A percentile compares a stretch with the other conserved stretches of the same genome.
phyloP scores from a whole-genome alignment of 768 basidiomycete species.

The Boletus barrowsii region DNA sequence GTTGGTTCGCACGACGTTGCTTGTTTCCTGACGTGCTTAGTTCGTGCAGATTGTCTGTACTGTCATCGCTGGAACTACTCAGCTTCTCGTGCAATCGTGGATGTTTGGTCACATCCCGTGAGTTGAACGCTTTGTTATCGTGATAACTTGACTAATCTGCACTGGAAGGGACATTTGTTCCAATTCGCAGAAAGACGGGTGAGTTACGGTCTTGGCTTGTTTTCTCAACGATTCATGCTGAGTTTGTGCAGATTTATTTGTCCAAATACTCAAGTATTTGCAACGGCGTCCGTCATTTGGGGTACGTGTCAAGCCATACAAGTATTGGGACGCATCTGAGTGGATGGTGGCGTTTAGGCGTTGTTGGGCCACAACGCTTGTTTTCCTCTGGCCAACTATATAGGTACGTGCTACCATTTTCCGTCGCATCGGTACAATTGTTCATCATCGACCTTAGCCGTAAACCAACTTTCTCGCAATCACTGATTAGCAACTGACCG shows the following conservation, averaged over 20 bases:
- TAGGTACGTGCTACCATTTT: constrained; percentile 40
- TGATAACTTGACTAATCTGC: neutral
- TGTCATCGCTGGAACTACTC: constrained; percentile 65
- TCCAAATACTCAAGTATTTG: constrained; percentile 50
- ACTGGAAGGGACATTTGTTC: constrained; percentile 46
- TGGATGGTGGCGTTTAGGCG: constrained; percentile 41
- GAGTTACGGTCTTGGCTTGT: neutral
- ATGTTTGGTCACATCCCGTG: constrained; percentile 62
- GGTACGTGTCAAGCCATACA: constrained; percentile 16
- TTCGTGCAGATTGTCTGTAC: constrained; percentile 54
- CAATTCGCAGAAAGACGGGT: constrained; percentile 40
- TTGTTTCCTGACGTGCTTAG: neutral
- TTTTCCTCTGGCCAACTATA: constrained; percentile 59
- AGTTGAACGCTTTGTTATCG: constrained; percentile 12
- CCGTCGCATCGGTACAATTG: neutral
- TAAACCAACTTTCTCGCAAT: constrained; percentile 12
- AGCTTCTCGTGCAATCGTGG: constrained; percentile 74
- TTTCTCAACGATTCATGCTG: neutral
- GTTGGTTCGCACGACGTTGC: constrained; percentile 25
- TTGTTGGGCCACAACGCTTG: constrained; percentile 59
- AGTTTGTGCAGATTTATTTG: constrained; percentile 43
- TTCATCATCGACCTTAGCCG: constrained; percentile 18
- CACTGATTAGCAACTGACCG: constrained; percentile 22
- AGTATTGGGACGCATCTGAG: constrained; percentile 4
- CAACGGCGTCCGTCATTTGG: constrained; percentile 55